A percentile compares a stretch with the other conserved stretches of the same genome.
phyloP scores from a whole-genome alignment of 2,329 filamentous ascomycete species.

The Arthroderma sp. region DNA sequence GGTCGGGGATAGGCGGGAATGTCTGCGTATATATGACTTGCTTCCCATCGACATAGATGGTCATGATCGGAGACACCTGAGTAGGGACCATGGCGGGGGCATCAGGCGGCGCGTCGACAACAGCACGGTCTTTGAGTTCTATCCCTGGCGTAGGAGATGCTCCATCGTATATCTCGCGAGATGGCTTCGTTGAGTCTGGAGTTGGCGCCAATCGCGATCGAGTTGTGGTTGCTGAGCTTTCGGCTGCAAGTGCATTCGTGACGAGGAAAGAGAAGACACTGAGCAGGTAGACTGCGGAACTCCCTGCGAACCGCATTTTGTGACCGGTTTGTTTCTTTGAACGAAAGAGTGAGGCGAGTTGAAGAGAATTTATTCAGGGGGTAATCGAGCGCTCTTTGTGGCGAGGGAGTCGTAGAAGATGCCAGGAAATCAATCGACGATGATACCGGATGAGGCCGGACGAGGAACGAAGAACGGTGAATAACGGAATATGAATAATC shows the following conservation, averaged over 20 bases:
- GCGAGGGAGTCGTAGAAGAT: neutral
- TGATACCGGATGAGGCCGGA: neutral
- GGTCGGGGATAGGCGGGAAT: conserved; percentile 21
- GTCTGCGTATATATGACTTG: conserved; percentile 20
- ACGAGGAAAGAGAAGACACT: neutral
- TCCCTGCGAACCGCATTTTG: neutral
- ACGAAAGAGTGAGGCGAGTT: neutral
- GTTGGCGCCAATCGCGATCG: neutral
- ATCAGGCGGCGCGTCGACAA: conserved; percentile 17
- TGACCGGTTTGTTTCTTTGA: neutral
- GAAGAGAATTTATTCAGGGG: neutral
- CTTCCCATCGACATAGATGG: conserved; percentile 14
- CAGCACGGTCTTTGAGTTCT: conserved; percentile 18
- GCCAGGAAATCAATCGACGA: neutral
- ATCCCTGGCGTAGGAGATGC: neutral
- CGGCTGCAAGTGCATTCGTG: neutral
- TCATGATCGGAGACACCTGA: conserved; percentile 22
- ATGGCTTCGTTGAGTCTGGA: neutral
- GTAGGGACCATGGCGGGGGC: conserved; percentile 18
- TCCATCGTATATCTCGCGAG: neutral
- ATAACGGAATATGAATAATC: neutral
- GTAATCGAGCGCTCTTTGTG: neutral
- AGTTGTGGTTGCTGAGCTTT: neutral
- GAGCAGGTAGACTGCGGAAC: neutral
- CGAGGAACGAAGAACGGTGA: neutral